Evolutionary conservation across 2,329 filamentous ascomycete genomes (phyloP).

Genomic region (Ascochyta rabiei): DNA sequence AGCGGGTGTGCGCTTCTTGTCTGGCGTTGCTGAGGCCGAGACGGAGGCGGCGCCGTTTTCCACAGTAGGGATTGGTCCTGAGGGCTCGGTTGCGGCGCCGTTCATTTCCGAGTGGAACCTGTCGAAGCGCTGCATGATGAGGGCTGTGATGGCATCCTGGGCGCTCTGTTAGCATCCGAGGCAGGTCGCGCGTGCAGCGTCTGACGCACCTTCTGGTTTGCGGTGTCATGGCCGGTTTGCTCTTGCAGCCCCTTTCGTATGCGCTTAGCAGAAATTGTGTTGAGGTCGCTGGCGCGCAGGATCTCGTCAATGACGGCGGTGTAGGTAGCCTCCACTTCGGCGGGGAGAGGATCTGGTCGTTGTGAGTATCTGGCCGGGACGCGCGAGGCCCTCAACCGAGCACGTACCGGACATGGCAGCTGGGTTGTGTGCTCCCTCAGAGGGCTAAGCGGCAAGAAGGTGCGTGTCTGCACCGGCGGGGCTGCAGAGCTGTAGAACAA

Average conservation of each 20-base stretch:
- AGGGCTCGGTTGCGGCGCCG: slow-evolving; percentile 28
- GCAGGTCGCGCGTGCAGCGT: slow-evolving; percentile 3
- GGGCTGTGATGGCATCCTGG: slow-evolving; percentile 52
- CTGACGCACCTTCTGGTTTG: slow-evolving; percentile 62
- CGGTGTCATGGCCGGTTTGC: slow-evolving; percentile 65
- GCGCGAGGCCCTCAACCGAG: slow-evolving; percentile 2
- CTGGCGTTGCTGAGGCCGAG: slow-evolving; percentile 34
- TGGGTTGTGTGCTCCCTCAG: slow-evolving; percentile 2
- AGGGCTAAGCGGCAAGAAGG: slow-evolving; percentile 1
- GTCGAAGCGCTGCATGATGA: slow-evolving; percentile 59
- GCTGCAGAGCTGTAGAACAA: slow-evolving; percentile 14
- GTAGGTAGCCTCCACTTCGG: slow-evolving; percentile 58
- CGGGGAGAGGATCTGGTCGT: slow-evolving; percentile 48
- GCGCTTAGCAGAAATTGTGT: slow-evolving; percentile 68
- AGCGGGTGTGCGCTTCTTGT: slow-evolving; percentile 52
- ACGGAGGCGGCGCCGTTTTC: slow-evolving; percentile 39
- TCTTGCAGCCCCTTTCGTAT: slow-evolving; percentile 69
- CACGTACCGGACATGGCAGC: slow-evolving; percentile 42
- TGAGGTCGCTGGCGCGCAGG: slow-evolving; percentile 64
- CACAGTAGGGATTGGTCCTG: slow-evolving; percentile 49
- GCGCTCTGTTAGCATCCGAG: slow-evolving; percentile 20
- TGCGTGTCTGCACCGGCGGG: neutral
- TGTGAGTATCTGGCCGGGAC: slow-evolving; percentile 18
- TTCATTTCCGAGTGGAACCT: slow-evolving; percentile 50
- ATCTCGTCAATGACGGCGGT: slow-evolving; percentile 68